A percentile compares a stretch with the other conserved stretches of the same genome.
phyloP scores from a whole-genome alignment of 2,329 filamentous ascomycete species.

The Neophaeococcomyces mojaviensis region DNA sequence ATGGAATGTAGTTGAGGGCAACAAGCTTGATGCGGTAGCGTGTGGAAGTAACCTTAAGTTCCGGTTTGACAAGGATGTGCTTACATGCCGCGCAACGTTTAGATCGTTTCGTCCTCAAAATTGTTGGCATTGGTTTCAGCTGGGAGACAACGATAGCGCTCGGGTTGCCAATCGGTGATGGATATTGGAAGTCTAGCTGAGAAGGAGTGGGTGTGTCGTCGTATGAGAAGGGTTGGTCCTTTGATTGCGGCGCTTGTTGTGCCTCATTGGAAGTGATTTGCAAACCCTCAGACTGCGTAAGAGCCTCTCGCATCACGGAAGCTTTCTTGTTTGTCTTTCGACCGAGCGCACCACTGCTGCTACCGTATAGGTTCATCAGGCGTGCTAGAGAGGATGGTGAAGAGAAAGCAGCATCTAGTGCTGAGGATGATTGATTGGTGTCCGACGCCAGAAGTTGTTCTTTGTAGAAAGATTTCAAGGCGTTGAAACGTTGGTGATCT shows the following conservation, averaged over 20 bases:
- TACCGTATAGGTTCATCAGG: slow-evolving; percentile 85
- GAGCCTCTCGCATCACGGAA: slow-evolving; percentile 73
- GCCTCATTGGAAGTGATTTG: slow-evolving; percentile 53
- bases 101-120: slow-evolving; percentile 83
- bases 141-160: slow-evolving; percentile 58
- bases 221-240: slow-evolving; percentile 11
- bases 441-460: slow-evolving; percentile 61
- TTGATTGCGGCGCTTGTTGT: not conserved
- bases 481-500: slow-evolving; percentile 63
- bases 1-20: slow-evolving; percentile 80
- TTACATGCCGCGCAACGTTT: slow-evolving; percentile 90
- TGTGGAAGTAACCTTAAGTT: slow-evolving; percentile 79
- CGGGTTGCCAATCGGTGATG: slow-evolving; percentile 33
- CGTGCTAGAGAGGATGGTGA: slow-evolving; percentile 77
- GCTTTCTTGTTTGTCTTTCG: slow-evolving; percentile 62
- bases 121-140: slow-evolving; percentile 71
- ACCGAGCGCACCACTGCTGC: slow-evolving; percentile 43
- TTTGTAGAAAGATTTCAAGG: slow-evolving; percentile 73
- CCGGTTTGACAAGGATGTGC: slow-evolving; percentile 91
- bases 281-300: slow-evolving; percentile 63
- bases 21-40: slow-evolving; percentile 90
- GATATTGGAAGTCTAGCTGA: slow-evolving; percentile 41
- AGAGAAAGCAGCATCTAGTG: slow-evolving; percentile 41
- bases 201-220: slow-evolving; percentile 14
- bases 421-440: slow-evolving; percentile 40